Evolutionary conservation across 768 basidiomycete species (phyloP), one percentile per base, ranked within the genome.

Genomic region (Phlebiopsis gigantea): DNA sequence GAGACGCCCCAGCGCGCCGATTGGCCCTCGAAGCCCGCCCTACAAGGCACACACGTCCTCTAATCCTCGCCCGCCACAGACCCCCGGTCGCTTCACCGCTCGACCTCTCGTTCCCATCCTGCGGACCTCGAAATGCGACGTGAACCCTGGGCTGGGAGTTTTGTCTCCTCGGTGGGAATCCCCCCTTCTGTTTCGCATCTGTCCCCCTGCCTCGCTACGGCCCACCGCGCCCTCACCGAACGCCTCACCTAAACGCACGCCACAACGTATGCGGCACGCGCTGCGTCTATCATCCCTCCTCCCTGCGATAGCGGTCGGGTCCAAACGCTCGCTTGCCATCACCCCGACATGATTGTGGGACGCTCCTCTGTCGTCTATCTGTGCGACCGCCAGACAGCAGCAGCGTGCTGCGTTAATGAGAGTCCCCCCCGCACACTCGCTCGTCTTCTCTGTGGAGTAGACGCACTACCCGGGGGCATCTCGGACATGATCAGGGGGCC

Each of bases 221-320:
- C 6, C 15, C 24, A 15, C 9, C 48, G 15, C 28, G 28, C 48
- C 28, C 46, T 21, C 17, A 5, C 21, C 4, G 22, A 25, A 9
- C 21, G 28, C 25, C 24, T 31, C 29, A 5, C 48, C 48, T 14
- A 19, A 14, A 25, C 44, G 44, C n/a, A 22, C 50, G 50, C 50
- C 50, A 51, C 50, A 51, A 51, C 48, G 48, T 51, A 24, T 51
- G 50, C 22, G 50, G 30, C 50, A 51, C 34, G 39, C 30, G 50
- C 50, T 39, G 31, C 24, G 50, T 26, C 50, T 51, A 51, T 51
- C 50, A 51, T 2, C 1, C 1, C 46, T 46, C 46, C 46, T 26
- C 14, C 46, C 25, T 26, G 14, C 28, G 10, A 15, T 30, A 12
- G 26, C 47, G 47, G 28, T 30, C n/a, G n/a, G n/a, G 17, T 2